Percentiles rank a stretch among this genome's conserved stretches.
These are phyloP conservation scores for Phytophthora ohioensis DNA, from an alignment of 352 stramenopile species.

Conservation along the genomic window DNA sequence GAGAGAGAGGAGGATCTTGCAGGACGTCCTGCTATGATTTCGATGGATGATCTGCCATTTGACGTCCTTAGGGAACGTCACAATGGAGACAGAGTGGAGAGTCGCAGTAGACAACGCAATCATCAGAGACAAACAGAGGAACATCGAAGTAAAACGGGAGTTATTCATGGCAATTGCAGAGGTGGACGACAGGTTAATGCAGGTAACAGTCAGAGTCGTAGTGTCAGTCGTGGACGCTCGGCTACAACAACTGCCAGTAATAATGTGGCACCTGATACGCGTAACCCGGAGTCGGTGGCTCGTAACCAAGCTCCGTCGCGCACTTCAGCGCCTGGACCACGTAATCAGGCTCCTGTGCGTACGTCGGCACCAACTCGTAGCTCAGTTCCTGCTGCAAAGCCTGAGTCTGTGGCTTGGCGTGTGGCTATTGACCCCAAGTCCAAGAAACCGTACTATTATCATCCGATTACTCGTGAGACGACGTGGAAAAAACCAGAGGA, in stretches of 20 bases:
- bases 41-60: conserved; percentile 41
- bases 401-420: conserved; percentile 67
- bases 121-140: conserved; percentile 19
- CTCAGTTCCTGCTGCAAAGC: conserved; percentile 4
- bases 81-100: conserved; percentile 11
- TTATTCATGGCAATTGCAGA: conserved; percentile 19
- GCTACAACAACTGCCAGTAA: conserved; percentile 5
- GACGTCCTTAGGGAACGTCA: conserved; percentile 19
- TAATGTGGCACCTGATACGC: background rate
- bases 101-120: conserved; percentile 19
- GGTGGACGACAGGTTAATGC: conserved; percentile 14
- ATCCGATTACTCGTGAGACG: conserved; percentile 95
- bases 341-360: conserved; percentile 4
- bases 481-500: conserved; percentile 96
- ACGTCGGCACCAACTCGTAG: conserved; percentile 19
- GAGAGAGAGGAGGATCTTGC: conserved; percentile 30
- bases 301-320: conserved; percentile 10
- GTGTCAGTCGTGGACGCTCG: conserved; percentile 19
- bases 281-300: background rate
- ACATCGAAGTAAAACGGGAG: conserved; percentile 21
- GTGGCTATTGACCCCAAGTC: conserved; percentile 84
- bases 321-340: background rate
- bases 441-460: conserved; percentile 98
- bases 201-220: conserved; percentile 25
- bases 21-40: conserved; percentile 40